phyloP scores from a whole-genome alignment of 768 basidiomycete species.

The Solioccasus polychromus region DNA sequence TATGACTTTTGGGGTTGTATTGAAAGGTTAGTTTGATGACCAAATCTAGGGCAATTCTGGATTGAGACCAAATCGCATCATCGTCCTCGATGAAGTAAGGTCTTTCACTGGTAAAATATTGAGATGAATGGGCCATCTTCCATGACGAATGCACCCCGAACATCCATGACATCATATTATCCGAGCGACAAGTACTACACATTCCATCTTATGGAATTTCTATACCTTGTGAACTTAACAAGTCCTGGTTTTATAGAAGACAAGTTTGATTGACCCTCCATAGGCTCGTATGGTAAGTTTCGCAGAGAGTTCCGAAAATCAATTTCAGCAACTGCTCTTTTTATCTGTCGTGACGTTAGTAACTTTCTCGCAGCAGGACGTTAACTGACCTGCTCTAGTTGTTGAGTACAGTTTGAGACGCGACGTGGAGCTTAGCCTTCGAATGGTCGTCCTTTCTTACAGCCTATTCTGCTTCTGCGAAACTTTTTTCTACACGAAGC shows the following conservation, averaged over 20 bases:
- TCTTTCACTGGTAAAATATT: constrained; percentile 6
- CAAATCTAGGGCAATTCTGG: constrained; percentile 24
- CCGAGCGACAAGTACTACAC: background rate
- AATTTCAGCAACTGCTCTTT: constrained; percentile 14
- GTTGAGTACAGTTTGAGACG: constrained; percentile 13
- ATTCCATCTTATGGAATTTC: background rate
- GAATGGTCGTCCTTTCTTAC: constrained; percentile 19
- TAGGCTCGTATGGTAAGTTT: constrained; percentile 7
- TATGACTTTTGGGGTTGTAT: constrained; percentile 22
- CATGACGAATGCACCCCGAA: constrained; percentile 10
- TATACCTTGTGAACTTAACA: constrained; percentile 18
- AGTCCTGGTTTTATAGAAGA: constrained; percentile 6
- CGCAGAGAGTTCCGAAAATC: constrained; percentile 11
- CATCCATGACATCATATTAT: constrained; percentile 2
- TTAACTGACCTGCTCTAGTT: constrained; percentile 21
- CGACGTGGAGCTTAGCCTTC: constrained; percentile 15
- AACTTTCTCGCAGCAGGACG: background rate
- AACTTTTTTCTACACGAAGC: constrained; percentile 11
- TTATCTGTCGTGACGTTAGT: constrained; percentile 9
- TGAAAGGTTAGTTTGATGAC: constrained; percentile 23
- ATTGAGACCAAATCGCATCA: constrained; percentile 22
- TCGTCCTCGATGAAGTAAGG: constrained; percentile 10
- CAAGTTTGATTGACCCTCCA: constrained; percentile 12
- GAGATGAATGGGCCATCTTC: background rate
- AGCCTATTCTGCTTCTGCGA: constrained; percentile 8